A percentile compares a stretch with the other conserved stretches of the same genome.
Evolutionary conservation across 768 basidiomycete species (phyloP).

Genomic region (Kwoniella pini): DNA sequence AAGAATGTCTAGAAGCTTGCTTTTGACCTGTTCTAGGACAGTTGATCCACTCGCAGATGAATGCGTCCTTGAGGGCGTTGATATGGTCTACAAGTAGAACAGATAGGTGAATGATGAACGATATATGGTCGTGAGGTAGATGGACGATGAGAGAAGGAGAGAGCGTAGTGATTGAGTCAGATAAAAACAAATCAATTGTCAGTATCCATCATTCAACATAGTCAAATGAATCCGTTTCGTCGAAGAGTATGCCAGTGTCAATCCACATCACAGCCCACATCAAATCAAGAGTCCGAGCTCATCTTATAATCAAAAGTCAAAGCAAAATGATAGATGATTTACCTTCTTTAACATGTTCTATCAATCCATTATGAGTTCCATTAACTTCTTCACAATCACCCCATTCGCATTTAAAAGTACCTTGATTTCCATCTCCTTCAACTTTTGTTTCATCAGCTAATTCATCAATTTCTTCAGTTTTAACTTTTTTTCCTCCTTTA

Average conservation of each 20-base stretch:
- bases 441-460: constrained; percentile 1
- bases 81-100: constrained; percentile 65
- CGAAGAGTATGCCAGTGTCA: too few species aligned
- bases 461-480: neutral
- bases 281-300: too few species aligned
- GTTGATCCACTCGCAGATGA: constrained; percentile 85
- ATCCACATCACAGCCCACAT: neutral
- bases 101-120: too few species aligned
- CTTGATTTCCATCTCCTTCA: neutral
- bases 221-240: too few species aligned
- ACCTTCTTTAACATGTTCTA: constrained; percentile 83
- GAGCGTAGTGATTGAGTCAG: too few species aligned
- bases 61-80: constrained; percentile 77
- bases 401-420: constrained; percentile 66
- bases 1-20: constrained; percentile 84
- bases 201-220: too few species aligned
- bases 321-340: constrained; percentile 45
- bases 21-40: constrained; percentile 77
- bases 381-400: constrained; percentile 75
- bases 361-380: constrained; percentile 70
- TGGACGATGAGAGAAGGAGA: neutral
- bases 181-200: too few species aligned
- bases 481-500: too few species aligned
- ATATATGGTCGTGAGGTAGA: too few species aligned
- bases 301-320: neutral